A percentile compares a stretch with the other conserved stretches of the same genome.
Conservation (phyloP, 345 rosid species). For the Bruguiera sexangula region DNA sequence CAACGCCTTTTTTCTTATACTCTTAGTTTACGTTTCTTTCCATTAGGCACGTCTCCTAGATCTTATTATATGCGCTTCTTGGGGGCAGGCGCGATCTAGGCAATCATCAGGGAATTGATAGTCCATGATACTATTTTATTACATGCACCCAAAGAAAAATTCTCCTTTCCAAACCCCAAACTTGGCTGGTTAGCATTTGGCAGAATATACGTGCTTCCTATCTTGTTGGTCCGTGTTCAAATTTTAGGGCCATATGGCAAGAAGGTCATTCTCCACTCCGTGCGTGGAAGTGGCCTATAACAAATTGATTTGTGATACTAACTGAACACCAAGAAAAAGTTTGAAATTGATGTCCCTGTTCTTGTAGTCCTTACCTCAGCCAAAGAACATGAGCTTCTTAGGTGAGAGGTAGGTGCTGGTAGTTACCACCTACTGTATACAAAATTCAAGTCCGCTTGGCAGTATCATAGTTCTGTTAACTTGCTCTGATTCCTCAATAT, state of each 20-base stretch:
- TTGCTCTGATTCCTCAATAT: background rate
- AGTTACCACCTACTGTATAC: conserved; percentile 7
- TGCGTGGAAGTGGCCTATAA: too few relatives aligned
- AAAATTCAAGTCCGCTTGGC: background rate
- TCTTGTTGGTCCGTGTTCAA: too few relatives aligned
- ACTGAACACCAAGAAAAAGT: too few relatives aligned
- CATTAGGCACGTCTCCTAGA: background rate
- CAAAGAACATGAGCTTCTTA: background rate
- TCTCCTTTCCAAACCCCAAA: too few relatives aligned
- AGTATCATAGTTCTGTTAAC: background rate
- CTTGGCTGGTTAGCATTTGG: too few relatives aligned
- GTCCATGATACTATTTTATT: background rate
- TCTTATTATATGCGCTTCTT: background rate
- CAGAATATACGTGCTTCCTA: too few relatives aligned
- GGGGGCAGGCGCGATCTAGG: background rate
- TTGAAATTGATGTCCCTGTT: too few relatives aligned
- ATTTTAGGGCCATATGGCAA: background rate
- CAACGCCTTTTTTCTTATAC: conserved; percentile 17
- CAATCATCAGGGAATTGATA: background rate
- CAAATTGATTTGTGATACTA: too few relatives aligned
- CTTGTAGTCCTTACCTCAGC: background rate
- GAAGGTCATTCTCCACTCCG: background rate
- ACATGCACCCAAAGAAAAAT: too few relatives aligned
- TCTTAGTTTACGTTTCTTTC: background rate
- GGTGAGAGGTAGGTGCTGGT: background rate